Base-by-base conservation (phyloP, 306 rosid species). In the Luffa acutangula region DNA sequence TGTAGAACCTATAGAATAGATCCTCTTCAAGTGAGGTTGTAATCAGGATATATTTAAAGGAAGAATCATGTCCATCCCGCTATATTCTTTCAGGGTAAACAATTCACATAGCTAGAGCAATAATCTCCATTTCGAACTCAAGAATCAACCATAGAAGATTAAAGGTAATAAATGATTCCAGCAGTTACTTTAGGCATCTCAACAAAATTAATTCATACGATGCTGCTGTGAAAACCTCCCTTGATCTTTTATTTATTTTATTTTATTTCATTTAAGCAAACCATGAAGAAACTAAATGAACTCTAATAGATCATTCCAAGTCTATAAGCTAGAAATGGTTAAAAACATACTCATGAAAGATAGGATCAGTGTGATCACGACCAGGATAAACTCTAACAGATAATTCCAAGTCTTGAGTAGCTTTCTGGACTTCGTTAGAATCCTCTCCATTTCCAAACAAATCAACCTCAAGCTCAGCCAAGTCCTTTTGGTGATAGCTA, bases 401-500 rank as follows among this genome's bases (percentile, higher is more conserved):
- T 80, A 92, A 67, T 73, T 89, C 85, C 83, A 95, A 86, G 79
- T 88, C 87, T 56, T 88, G 64, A 21, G 91, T 93, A 79, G 97
- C 91, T 82, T 91, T 81, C 73, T 82, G 78, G 53, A 95, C 87
- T 83, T 87, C 91, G 63, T 87, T 89, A 6, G 97, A 87, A 86
- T 95, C 98, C 86, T 92, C 97, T 77, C 98, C 98, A 80, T 81
- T 88, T 81, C 98, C 98, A 91, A 86, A 91, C 64, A 95, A 91
- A 85, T 95, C 97, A 83, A 95, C 83, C 87, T 92, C 97, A 42
- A 95, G 87, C 79, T 83, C 89, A 78, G 88, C 46, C 46, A 95
- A 86, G 74, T 89, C 91, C 87, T 84, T 89, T 77, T 91, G 94
- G 82, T 91, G 87, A 84, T 84, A 74, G 6, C 6, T 71, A 80